Percentiles rank a stretch among this genome's conserved stretches.
These are phyloP conservation scores for Apiosordaria backusii DNA, from an alignment of 495 filamentous ascomycete species.

Conservation along the genomic window DNA sequence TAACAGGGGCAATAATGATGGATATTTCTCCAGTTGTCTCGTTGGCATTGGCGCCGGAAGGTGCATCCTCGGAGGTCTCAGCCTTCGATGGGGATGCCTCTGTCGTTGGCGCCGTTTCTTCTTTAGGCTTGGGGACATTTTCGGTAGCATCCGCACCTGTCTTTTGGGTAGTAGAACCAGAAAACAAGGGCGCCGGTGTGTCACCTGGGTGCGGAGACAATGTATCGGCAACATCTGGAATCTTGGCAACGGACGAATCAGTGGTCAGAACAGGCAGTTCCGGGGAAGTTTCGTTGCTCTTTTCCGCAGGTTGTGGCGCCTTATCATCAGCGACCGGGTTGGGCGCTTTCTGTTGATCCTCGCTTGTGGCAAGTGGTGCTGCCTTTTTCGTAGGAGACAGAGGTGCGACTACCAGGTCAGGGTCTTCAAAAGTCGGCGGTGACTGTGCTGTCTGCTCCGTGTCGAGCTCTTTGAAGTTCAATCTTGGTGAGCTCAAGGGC, in stretches of 20 bases:
- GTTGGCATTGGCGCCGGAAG: background rate
- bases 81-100: background rate
- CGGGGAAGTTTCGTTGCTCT: background rate
- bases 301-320: background rate
- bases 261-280: background rate
- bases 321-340: background rate
- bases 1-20: conserved; percentile 16
- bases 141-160: background rate
- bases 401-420: conserved; percentile 46
- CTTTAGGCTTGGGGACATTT: background rate
- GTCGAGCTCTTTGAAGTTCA: conserved; percentile 41
- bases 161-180: conserved; percentile 14
- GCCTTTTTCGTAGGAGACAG: conserved; percentile 47
- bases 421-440: conserved; percentile 37
- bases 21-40: conserved; percentile 20
- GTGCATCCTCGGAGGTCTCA: conserved; percentile 1
- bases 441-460: conserved; percentile 31
- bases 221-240: background rate
- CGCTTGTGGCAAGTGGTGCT: background rate
- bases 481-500: conserved; percentile 56
- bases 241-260: background rate
- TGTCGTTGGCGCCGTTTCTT: background rate
- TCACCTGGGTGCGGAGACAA: conserved; percentile 60
- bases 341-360: background rate
- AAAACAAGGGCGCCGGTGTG: conserved; percentile 65